Evolutionary conservation across 257 asterid genomes (phyloP).

Genomic region (Jacaranda copaia): DNA sequence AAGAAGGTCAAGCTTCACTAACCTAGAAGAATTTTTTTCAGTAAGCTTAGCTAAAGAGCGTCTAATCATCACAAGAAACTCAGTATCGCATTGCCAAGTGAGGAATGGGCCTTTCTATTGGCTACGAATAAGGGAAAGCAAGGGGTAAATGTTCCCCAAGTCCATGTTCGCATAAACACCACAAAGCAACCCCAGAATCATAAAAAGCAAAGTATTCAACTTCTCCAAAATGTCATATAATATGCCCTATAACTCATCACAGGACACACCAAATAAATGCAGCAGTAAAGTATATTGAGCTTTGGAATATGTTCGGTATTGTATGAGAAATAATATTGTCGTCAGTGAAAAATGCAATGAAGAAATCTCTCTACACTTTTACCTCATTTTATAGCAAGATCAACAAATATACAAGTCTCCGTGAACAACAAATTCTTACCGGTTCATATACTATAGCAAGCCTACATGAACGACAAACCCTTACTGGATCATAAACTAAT

Average conservation of each 20-base stretch:
- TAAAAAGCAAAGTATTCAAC: neutral
- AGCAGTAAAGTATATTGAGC: neutral
- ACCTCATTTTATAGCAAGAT: slow-evolving; percentile 42
- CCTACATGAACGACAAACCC: slow-evolving; percentile 29
- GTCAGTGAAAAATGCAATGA: slow-evolving; percentile 5
- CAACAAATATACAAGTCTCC: slow-evolving; percentile 61
- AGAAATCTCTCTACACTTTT: slow-evolving; percentile 38
- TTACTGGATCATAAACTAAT: slow-evolving; percentile 27
- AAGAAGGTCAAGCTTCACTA: no score
- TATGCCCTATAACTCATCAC: neutral
- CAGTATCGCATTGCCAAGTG: neutral
- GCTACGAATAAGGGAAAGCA: neutral
- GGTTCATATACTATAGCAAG: slow-evolving; percentile 37
- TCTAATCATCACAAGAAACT: neutral
- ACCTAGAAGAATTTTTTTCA: neutral
- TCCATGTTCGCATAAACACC: neutral
- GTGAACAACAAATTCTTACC: slow-evolving; percentile 36
- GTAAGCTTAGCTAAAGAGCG: no score
- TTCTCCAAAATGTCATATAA: neutral
- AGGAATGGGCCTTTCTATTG: neutral
- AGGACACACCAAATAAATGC: neutral
- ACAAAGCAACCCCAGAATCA: neutral
- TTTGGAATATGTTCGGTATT: neutral
- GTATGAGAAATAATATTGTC: neutral
- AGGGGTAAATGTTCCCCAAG: neutral